phyloP scores from a whole-genome alignment of 805 yeast species.

The Kodamaea lidongshanica region DNA sequence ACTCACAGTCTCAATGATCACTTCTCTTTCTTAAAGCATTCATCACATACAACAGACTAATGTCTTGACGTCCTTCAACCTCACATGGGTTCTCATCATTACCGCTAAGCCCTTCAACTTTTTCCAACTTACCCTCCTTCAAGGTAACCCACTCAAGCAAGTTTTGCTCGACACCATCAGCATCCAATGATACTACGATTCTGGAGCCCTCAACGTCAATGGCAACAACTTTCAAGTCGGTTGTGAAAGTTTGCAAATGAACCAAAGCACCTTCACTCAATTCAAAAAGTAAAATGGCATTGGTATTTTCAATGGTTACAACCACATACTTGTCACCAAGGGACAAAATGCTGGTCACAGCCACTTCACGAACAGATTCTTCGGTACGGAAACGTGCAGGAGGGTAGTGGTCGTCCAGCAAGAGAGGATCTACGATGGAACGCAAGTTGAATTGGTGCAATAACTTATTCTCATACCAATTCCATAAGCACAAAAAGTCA shows the following conservation, averaged over 20 bases:
- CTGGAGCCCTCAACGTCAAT: constrained; percentile 15
- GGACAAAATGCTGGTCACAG: constrained; percentile 43
- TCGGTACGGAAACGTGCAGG: constrained; percentile 57
- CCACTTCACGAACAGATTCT: constrained; percentile 45
- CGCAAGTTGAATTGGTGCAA: constrained; percentile 46
- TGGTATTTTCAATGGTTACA: constrained; percentile 49
- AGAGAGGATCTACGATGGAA: constrained; percentile 30
- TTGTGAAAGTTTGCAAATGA: constrained; percentile 26
- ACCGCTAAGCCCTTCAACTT: constrained; percentile 6
- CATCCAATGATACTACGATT: constrained; percentile 27
- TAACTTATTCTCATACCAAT: constrained; percentile 53
- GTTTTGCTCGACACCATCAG: constrained; percentile 20
- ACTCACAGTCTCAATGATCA: constrained; percentile 57
- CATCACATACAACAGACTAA: constrained; percentile 46
- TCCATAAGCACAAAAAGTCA: constrained; percentile 64
- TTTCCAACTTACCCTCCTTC: constrained; percentile 15
- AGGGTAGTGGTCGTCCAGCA: constrained; percentile 55
- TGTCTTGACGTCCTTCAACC: constrained; percentile 29
- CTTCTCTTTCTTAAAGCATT: constrained; percentile 55
- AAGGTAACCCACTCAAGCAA: constrained; percentile 21
- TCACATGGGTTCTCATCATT: constrained; percentile 21
- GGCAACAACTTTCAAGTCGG: constrained; percentile 24
- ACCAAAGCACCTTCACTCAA: constrained; percentile 21
- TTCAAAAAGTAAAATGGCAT: constrained; percentile 35
- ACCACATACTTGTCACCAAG: constrained; percentile 28